Evolutionary conservation across 345 rosid species (phyloP).

Genomic region (Populus nigra): DNA sequence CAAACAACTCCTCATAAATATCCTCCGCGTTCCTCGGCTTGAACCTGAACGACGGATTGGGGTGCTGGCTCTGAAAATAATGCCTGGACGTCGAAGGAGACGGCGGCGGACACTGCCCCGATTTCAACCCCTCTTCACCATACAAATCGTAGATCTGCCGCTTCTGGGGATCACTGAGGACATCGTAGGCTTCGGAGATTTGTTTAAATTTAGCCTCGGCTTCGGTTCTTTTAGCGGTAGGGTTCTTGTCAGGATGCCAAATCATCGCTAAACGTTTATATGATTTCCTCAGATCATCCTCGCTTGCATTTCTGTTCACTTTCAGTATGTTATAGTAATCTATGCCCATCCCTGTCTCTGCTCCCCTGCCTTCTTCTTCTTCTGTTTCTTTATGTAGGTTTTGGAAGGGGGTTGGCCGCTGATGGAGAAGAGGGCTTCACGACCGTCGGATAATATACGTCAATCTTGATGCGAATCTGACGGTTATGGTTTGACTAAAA

Average conservation of each 20-base stretch:
- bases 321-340: slow-evolving; percentile 93
- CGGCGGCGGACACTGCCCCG: slow-evolving; percentile 65
- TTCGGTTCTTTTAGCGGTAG: slow-evolving; percentile 52
- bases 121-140: slow-evolving; percentile 86
- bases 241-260: slow-evolving; percentile 99
- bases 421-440: neutral
- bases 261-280: slow-evolving; percentile 92
- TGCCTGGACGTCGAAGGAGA: slow-evolving; percentile 19
- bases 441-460: slow-evolving; percentile 15
- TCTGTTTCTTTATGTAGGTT: neutral
- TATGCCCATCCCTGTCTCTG: slow-evolving; percentile 50
- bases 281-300: slow-evolving; percentile 77
- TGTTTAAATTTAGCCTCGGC: slow-evolving; percentile 91
- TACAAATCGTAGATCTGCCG: slow-evolving; percentile 94
- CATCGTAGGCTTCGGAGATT: slow-evolving; percentile 79
- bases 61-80: slow-evolving; percentile 17
- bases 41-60: slow-evolving; percentile 14
- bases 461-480: slow-evolving; percentile 11
- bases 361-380: neutral
- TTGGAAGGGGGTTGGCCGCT: neutral
- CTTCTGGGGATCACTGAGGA: slow-evolving; percentile 68
- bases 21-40: slow-evolving; percentile 56
- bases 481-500: slow-evolving; percentile 16
- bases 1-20: slow-evolving; percentile 77
- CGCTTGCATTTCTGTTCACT: slow-evolving; percentile 84